Base-by-base conservation (phyloP, 208 protist genomes). In the Trypanosoma brucei region DNA sequence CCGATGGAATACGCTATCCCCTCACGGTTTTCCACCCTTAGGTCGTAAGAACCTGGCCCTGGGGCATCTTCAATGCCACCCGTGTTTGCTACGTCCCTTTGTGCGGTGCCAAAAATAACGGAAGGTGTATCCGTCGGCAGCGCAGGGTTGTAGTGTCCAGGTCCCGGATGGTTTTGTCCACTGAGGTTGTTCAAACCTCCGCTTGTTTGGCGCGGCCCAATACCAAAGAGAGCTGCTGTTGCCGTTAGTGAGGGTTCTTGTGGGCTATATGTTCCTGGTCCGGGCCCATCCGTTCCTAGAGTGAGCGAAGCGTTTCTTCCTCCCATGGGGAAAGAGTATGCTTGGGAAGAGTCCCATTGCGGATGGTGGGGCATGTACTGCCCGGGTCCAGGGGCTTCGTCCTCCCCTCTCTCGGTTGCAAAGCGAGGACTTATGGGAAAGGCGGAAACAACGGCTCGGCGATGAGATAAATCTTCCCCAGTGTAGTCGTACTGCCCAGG, bases 1-100 rank as follows among this genome's bases (percentile, higher is more conserved):
- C 58, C 22, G 14, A 72, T 40, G 1, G 52, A 62, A 46, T 62
- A 62, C 30, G 38, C 59, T 33, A 44, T 51, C 40, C 59, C 67
- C 2, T 61, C 55, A 3, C 45, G n/a, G 8, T 0, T 36, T 14
- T 13, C 35, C n/a, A 48, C 2, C 42, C 5, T 22, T 30, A 65
- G 50, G 44, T 73, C 74, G 50, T 81, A 75, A 37, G 67, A 63
- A 14, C 79, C 75, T 33, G 74, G 75, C 1, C 68, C 72, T 37
- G 77, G 72, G 2, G 52, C 2, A 7, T 55, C 64, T 45, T 56
- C 40, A 44, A 33, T 42, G 11, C 54, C 37, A 0, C n/a, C 37
- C 5, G 22, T 37, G 2, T 35, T 5, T 13, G 14, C 51, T 8
- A 59, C 30, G 34, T 9, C 51, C 57, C 65, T 55, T n/a, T 53